These are phyloP conservation scores for Avena atlantica DNA, from an alignment of 176 grass and related monocot species.

Conservation along the genomic window DNA sequence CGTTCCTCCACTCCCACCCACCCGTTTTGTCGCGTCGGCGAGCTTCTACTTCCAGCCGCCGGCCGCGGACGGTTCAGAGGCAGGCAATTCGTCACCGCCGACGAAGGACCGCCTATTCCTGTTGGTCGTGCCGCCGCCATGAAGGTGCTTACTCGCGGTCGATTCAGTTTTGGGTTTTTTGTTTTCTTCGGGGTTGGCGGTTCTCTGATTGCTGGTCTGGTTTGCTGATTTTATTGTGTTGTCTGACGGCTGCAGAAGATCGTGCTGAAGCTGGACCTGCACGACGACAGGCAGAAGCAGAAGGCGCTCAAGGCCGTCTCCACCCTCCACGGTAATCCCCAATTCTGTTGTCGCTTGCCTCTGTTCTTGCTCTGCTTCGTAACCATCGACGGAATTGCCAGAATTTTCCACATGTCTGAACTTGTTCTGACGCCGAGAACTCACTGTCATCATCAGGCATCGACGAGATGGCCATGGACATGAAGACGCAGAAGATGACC, in stretches of 20 bases:
- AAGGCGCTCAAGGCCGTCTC: slow-evolving; percentile 82
- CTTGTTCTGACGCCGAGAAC: background rate
- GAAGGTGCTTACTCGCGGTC: background rate
- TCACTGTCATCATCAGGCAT: slow-evolving; percentile 49
- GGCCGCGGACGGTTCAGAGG: background rate
- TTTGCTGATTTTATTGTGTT: background rate
- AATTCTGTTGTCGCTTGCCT: background rate
- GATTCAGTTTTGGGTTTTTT: too few species aligned
- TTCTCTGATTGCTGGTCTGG: too few species aligned
- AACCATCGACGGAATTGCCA: background rate
- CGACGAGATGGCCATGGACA: slow-evolving; percentile 66
- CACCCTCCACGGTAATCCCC: slow-evolving; percentile 49
- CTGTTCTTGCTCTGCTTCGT: background rate
- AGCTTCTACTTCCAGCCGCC: background rate
- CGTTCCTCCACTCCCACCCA: background rate
- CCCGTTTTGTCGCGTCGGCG: background rate
- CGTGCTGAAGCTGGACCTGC: slow-evolving; percentile 81
- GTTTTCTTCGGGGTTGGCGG: too few species aligned
- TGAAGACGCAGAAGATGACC: slow-evolving; percentile 72
- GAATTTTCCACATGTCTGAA: background rate
- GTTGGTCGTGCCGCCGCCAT: background rate
- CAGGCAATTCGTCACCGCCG: background rate
- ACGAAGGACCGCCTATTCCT: background rate
- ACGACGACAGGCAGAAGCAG: slow-evolving; percentile 83
- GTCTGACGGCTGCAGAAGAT: slow-evolving; percentile 51